A percentile compares a stretch with the other conserved stretches of the same genome.
Evolutionary conservation across 2,329 filamentous ascomycete genomes (phyloP).

Genomic region (Chaetoscypha palmicola): DNA sequence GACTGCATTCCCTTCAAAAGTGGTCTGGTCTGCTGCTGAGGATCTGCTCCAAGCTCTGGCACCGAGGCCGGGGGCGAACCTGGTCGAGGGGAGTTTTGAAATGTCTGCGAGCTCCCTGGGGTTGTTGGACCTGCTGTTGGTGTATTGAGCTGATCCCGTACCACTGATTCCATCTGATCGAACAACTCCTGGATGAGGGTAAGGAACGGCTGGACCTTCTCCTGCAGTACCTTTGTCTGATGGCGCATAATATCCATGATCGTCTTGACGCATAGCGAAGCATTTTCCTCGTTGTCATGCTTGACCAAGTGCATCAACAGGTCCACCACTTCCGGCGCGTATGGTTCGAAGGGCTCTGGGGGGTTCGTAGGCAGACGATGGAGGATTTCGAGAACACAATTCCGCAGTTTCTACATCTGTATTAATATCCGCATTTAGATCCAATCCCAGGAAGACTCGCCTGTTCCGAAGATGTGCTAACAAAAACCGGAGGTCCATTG

Average conservation of each 20-base stretch:
- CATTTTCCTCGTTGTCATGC: constrained; percentile 96
- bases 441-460: constrained; percentile 37
- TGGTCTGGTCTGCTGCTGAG: constrained; percentile 73
- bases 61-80: constrained; percentile 82
- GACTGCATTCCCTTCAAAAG: constrained; percentile 94
- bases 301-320: constrained; percentile 82
- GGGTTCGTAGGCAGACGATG: constrained; percentile 74
- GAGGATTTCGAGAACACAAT: constrained; percentile 88
- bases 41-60: constrained; percentile 72
- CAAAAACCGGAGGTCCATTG: constrained; percentile 80
- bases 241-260: constrained; percentile 95
- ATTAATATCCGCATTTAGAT: constrained; percentile 6
- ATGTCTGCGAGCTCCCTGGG: constrained; percentile 58
- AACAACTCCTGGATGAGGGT: constrained; percentile 93
- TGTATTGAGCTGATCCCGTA: constrained; percentile 90
- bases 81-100: constrained; percentile 74
- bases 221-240: constrained; percentile 73
- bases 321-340: constrained; percentile 83
- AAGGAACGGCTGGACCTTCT: constrained; percentile 83
- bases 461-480: constrained; percentile 85
- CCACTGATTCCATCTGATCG: constrained; percentile 86
- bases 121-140: constrained; percentile 61
- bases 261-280: constrained; percentile 95
- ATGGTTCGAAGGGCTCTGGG: constrained; percentile 76
- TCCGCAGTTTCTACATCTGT: constrained; percentile 66